Evolutionary conservation across 768 basidiomycete genomes (phyloP).

Genomic region (Auriscalpium vulgare): DNA sequence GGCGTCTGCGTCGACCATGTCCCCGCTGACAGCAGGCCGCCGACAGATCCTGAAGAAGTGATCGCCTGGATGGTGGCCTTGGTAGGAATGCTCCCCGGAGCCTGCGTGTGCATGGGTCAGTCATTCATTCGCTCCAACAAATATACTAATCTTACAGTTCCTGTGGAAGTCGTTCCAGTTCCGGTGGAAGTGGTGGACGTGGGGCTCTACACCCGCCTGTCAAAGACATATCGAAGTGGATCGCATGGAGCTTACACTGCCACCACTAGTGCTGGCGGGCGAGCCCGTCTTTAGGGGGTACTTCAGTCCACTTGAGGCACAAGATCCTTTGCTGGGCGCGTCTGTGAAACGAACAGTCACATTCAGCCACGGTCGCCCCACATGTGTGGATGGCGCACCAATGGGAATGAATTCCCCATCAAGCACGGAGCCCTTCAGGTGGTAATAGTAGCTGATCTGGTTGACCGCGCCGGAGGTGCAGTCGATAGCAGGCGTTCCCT

Average conservation of each 20-base stretch:
- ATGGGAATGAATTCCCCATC: conserved; percentile 59
- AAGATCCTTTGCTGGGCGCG: conserved; percentile 40
- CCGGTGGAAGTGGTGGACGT: background rate
- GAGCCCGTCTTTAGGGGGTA: conserved; percentile 50
- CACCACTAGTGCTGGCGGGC: conserved; percentile 14
- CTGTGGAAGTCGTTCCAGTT: conserved; percentile 6
- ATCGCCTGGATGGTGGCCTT: conserved; percentile 39
- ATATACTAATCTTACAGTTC: conserved; percentile 6
- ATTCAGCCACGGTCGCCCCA: background rate
- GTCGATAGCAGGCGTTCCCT: conserved; percentile 38
- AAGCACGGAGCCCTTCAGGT: conserved; percentile 55
- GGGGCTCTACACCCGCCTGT: background rate
- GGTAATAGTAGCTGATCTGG: conserved; percentile 55
- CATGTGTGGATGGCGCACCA: conserved; percentile 26
- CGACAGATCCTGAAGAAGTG: conserved; percentile 29
- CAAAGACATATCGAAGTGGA: background rate
- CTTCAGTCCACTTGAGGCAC: conserved; percentile 48
- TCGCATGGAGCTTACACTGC: background rate
- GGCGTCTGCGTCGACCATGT: conserved; percentile 58
- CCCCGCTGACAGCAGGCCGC: conserved; percentile 46
- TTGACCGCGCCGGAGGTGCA: conserved; percentile 34
- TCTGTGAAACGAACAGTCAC: conserved; percentile 27
- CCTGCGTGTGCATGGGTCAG: background rate
- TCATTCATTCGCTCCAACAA: background rate
- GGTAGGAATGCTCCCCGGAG: conserved; percentile 27